Base-by-base conservation (phyloP, 768 basidiomycete genomes). In the Gloeopeniophorella convolvens region DNA sequence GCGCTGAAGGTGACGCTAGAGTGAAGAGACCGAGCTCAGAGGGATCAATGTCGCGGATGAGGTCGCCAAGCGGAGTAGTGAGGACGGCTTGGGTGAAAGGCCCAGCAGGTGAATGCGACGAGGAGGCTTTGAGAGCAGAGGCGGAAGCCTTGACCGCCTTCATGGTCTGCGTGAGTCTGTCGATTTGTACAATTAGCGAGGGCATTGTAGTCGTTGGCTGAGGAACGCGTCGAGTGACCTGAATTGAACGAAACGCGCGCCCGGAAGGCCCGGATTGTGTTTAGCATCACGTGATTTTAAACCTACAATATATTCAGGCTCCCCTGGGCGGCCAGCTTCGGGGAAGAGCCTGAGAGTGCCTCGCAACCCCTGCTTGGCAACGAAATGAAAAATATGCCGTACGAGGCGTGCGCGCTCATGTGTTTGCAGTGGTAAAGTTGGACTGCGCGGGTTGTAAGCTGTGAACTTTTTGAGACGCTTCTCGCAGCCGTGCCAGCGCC, bases 1-100 rank as follows among this genome's bases (percentile, higher is more conserved):
- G 50, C 30, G 58, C 65, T 27, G 49, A 60, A 33, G 62, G 66
- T 4, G 65, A 62, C 2, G 76, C 68, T 44, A 88, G 73, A 6
- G 74, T 79, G 67, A 89, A 89, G 21, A 90, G 78, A 31, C 87
- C 87, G 23, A 88, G 74, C 61, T 90, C 88, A 5, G 86, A 79
- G 8, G 82, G 71, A 56, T 89, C 86, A 53, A 83, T 72, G 59
- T 89, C 88, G 60, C 88, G 85, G 53, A 89, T 86, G 54, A 89
- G 78, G 60, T 89, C 83, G 35, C 82, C 82, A 8, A 89, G 75
- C 43, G 75, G 66, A 0, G 79, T 73, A 16, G 72, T 57, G 21
- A 90, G 78, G 8, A 88, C 75, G 3, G 88, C 85, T 45, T 63
- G 68, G 5, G 84, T 78, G 61, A 89, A 89, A 2, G 77, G 77